phyloP scores from a whole-genome alignment of 208 protist genomes.

The Angomonas ambiguus region DNA sequence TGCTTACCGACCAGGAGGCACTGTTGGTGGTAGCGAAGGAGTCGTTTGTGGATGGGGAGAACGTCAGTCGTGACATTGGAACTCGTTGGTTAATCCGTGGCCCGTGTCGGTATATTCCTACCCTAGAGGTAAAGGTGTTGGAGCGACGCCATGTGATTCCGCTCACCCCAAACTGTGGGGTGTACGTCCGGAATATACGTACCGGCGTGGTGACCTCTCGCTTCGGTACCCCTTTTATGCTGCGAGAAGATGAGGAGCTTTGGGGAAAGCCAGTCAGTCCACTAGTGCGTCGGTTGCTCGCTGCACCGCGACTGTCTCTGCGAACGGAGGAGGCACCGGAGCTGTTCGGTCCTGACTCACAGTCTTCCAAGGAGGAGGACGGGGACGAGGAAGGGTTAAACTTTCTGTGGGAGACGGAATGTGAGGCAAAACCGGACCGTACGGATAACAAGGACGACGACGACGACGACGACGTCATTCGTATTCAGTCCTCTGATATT shows the following conservation, averaged over 20 bases:
- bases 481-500: constrained; percentile 19
- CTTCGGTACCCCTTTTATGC: constrained; percentile 51
- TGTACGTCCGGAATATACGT: constrained; percentile 93
- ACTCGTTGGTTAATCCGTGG: constrained; percentile 94
- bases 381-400: neutral
- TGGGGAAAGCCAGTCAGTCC: constrained; percentile 69
- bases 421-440: constrained; percentile 14
- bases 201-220: constrained; percentile 69
- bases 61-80: constrained; percentile 15
- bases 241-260: constrained; percentile 67
- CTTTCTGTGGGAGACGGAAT: constrained; percentile 6
- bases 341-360: constrained; percentile 5
- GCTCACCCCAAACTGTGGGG: constrained; percentile 92
- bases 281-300: constrained; percentile 46
- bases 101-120: constrained; percentile 89
- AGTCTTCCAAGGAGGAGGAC: neutral
- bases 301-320: constrained; percentile 34
- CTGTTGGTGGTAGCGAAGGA: constrained; percentile 55
- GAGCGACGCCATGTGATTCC: constrained; percentile 84
- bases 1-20: constrained; percentile 45
- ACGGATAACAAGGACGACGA: neutral
- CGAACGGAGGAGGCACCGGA: constrained; percentile 24
- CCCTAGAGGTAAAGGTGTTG: constrained; percentile 87
- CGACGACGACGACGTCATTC: neutral
- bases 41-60: constrained; percentile 21